A percentile compares a stretch with the other conserved stretches of the same genome.
phyloP scores from a whole-genome alignment of 805 yeast species.

The Ascoidea asiatica region DNA sequence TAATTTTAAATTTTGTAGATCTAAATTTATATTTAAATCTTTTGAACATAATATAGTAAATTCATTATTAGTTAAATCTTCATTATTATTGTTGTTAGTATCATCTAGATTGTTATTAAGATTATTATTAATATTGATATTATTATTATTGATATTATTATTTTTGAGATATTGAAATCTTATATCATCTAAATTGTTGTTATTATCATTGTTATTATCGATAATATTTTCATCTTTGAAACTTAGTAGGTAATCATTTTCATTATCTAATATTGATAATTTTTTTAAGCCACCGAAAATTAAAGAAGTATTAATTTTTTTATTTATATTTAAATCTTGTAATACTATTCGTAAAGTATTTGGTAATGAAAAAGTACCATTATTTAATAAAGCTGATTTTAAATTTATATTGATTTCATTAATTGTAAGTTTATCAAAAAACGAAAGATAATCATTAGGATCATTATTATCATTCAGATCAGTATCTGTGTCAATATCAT shows the following conservation, averaged over 20 bases:
- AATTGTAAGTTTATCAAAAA: slow-evolving; percentile 27
- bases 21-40: slow-evolving; percentile 16
- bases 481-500: not conserved
- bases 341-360: slow-evolving; percentile 17
- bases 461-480: no score
- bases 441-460: not conserved
- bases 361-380: slow-evolving; percentile 29
- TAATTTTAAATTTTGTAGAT: slow-evolving; percentile 12
- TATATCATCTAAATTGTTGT: slow-evolving; percentile 32
- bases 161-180: slow-evolving; percentile 33
- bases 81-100: not conserved
- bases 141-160: slow-evolving; percentile 3
- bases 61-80: slow-evolving; percentile 11
- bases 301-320: slow-evolving; percentile 23
- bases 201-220: slow-evolving; percentile 17
- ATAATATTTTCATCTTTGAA: not conserved
- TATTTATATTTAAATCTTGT: slow-evolving; percentile 25
- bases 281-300: slow-evolving; percentile 34
- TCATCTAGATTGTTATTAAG: not conserved
- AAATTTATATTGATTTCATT: slow-evolving; percentile 25
- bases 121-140: not conserved
- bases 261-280: slow-evolving; percentile 16
- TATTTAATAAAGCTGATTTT: slow-evolving; percentile 27
- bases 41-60: slow-evolving; percentile 32
- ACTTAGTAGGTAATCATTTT: slow-evolving; percentile 7